A percentile compares a stretch with the other conserved stretches of the same genome.
These are phyloP conservation scores for Wickerhamiella musiphila DNA, from an alignment of 805 yeast genomes.

Conservation along the genomic window DNA sequence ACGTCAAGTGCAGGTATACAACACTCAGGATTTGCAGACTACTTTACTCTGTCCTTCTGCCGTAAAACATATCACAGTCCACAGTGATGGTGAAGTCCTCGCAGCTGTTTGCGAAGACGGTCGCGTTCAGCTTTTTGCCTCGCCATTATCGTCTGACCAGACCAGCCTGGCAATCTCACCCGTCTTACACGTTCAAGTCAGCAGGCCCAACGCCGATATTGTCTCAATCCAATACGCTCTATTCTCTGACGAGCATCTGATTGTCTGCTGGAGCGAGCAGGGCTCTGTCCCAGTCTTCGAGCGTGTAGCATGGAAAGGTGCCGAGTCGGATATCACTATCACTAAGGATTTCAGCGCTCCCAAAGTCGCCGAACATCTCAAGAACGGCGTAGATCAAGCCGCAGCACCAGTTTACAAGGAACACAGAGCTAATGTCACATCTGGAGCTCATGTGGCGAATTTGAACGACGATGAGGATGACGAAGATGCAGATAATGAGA, in stretches of 20 bases:
- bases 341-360: constrained; percentile 12
- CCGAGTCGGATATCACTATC: constrained; percentile 3
- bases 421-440: constrained; percentile 18
- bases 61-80: constrained; percentile 26
- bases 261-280: constrained; percentile 19
- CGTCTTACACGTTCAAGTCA: constrained; percentile 4
- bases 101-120: constrained; percentile 63
- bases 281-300: constrained; percentile 21
- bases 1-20: constrained; percentile 59
- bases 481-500: constrained; percentile 23
- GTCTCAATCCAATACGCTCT: constrained; percentile 4
- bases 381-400: constrained; percentile 27
- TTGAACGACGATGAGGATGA: constrained; percentile 20
- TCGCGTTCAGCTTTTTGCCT: constrained; percentile 46
- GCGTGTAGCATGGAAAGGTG: constrained; percentile 15
- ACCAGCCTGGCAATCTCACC: neutral
- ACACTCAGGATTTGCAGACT: constrained; percentile 25
- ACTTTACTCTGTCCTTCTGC: constrained; percentile 60
- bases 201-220: constrained; percentile 5
- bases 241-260: constrained; percentile 10
- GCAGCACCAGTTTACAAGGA: constrained; percentile 25
- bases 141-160: constrained; percentile 24
- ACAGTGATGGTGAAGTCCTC: constrained; percentile 19
- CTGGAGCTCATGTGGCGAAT: constrained; percentile 21
- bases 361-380: constrained; percentile 11